phyloP scores from a whole-genome alignment of 1,284 basidiomycete species.

The Athelia sp. region DNA sequence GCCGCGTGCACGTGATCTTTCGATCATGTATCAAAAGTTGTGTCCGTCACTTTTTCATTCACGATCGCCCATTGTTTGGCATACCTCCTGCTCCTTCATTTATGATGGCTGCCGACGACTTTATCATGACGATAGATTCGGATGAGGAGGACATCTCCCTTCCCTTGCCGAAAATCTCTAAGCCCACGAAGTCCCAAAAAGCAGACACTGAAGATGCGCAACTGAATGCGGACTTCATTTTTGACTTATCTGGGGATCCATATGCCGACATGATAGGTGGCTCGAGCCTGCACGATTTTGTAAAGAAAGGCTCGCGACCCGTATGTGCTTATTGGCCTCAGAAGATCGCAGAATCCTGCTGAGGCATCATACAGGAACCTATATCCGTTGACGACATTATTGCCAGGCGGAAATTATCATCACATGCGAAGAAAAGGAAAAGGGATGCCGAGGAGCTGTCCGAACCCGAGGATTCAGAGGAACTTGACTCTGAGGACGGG shows the following conservation, averaged over 20 bases:
- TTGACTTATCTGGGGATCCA: slow-evolving; percentile 74
- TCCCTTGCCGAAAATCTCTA: slow-evolving; percentile 6
- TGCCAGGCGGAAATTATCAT: slow-evolving; percentile 52
- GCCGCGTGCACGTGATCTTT: too few species aligned
- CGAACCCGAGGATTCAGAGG: slow-evolving; percentile 32
- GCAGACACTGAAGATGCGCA: slow-evolving; percentile 49
- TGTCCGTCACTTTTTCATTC: too few species aligned
- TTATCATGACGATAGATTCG: slow-evolving; percentile 80
- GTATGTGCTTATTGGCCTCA: slow-evolving; percentile 35
- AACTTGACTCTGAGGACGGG: slow-evolving; percentile 22
- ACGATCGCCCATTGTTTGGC: too few species aligned
- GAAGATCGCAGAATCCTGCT: too few species aligned
- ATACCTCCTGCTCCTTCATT: too few species aligned
- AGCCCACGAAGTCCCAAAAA: slow-evolving; percentile 13
- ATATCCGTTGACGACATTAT: slow-evolving; percentile 94
- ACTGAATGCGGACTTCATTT: slow-evolving; percentile 78
- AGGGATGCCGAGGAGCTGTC: slow-evolving; percentile 33
- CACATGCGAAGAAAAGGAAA: slow-evolving; percentile 52
- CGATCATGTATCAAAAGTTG: too few species aligned
- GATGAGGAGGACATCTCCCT: slow-evolving; percentile 51
- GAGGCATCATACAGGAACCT: slow-evolving; percentile 45
- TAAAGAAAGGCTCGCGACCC: slow-evolving; percentile 59
- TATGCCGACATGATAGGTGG: slow-evolving; percentile 49
- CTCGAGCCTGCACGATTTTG: slow-evolving; percentile 40
- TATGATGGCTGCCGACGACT: slow-evolving; percentile 36